A percentile compares a stretch with the other conserved stretches of the same genome.
These are phyloP conservation scores for Ophiocordyceps robertsii DNA, from an alignment of 2,329 filamentous ascomycete genomes.

Conservation along the genomic window DNA sequence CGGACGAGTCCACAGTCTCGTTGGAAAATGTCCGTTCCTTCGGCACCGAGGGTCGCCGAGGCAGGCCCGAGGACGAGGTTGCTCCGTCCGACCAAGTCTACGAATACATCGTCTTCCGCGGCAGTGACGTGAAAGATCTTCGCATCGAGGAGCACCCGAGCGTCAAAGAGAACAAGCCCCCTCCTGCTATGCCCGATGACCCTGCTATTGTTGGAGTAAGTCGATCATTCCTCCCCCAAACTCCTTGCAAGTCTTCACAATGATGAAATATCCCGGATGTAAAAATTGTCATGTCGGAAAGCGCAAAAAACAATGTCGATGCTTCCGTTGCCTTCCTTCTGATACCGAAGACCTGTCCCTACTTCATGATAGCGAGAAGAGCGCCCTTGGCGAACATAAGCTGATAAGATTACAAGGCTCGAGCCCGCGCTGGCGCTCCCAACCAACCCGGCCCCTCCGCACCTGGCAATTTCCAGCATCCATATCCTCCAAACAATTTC, in stretches of 20 bases:
- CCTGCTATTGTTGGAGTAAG: slow-evolving; percentile 95
- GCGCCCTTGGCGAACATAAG: slow-evolving; percentile 5
- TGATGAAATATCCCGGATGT: slow-evolving; percentile 99
- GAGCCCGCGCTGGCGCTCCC: slow-evolving; percentile 20
- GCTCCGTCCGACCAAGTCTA: slow-evolving; percentile 77
- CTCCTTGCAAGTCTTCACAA: slow-evolving; percentile 22
- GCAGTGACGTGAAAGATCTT: slow-evolving; percentile 96
- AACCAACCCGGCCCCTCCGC: slow-evolving; percentile 18
- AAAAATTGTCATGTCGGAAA: slow-evolving; percentile 73
- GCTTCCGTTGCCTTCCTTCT: slow-evolving; percentile 99
- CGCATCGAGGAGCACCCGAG: slow-evolving; percentile 76
- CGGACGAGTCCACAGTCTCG: slow-evolving; percentile 89
- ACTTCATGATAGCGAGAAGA: not conserved
- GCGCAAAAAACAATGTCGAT: slow-evolving; percentile 91
- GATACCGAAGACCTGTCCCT: slow-evolving; percentile 31
- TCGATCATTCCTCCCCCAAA: slow-evolving; percentile 17
- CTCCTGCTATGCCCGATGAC: slow-evolving; percentile 75
- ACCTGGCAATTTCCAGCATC: slow-evolving; percentile 26
- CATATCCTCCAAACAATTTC: slow-evolving; percentile 31
- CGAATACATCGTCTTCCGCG: slow-evolving; percentile 97
- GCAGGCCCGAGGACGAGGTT: slow-evolving; percentile 68
- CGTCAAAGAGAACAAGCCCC: slow-evolving; percentile 60
- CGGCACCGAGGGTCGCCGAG: slow-evolving; percentile 82
- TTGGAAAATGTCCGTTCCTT: slow-evolving; percentile 92
- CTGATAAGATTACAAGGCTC: slow-evolving; percentile 23